A percentile compares a stretch with the other conserved stretches of the same genome.
phyloP scores from a whole-genome alignment of 495 filamentous ascomycete genomes.

The Hyphodiscus hymeniophilus region DNA sequence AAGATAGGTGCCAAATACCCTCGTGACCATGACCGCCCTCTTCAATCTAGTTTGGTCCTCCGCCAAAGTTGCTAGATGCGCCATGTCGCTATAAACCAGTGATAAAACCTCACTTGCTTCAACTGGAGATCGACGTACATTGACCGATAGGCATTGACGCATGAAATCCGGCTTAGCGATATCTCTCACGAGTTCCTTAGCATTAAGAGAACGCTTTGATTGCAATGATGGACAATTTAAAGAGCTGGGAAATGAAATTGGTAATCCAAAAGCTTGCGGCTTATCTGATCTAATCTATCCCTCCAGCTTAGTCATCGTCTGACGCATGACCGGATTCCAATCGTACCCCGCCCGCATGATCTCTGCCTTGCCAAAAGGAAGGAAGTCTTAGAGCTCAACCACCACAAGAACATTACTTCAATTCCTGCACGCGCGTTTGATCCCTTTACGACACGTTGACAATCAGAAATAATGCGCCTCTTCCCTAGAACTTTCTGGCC shows the following conservation, averaged over 20 bases:
- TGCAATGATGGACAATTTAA: conserved; percentile 16
- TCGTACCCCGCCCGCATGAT: too few relatives aligned
- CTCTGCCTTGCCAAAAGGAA: conserved; percentile 16
- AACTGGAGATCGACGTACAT: conserved; percentile 16
- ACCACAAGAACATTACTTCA: conserved; percentile 18
- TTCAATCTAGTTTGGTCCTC: conserved; percentile 17
- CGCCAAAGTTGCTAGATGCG: conserved; percentile 15
- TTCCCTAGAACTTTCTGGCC: conserved; percentile 16
- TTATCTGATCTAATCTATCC: conserved; percentile 17
- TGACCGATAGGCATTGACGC: conserved; percentile 14
- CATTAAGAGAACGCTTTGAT: conserved; percentile 17
- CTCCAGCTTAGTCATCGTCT: conserved; percentile 16
- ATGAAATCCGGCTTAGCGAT: conserved; percentile 17
- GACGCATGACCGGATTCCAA: too few relatives aligned
- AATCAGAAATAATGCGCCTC: conserved; percentile 18
- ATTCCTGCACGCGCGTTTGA: conserved; percentile 16
- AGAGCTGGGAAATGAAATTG: conserved; percentile 17
- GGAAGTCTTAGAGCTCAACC: conserved; percentile 17
- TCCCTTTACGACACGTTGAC: conserved; percentile 16
- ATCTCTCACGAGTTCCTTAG: conserved; percentile 18
- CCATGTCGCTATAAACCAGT: conserved; percentile 16
- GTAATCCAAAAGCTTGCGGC: conserved; percentile 18
- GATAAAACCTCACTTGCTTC: conserved; percentile 17
- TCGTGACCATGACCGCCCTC: conserved; percentile 16
- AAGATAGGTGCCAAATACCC: conserved; percentile 14